Evolutionary conservation across 805 yeast genomes (phyloP).

Genomic region (Barnettozyma sucrosica): DNA sequence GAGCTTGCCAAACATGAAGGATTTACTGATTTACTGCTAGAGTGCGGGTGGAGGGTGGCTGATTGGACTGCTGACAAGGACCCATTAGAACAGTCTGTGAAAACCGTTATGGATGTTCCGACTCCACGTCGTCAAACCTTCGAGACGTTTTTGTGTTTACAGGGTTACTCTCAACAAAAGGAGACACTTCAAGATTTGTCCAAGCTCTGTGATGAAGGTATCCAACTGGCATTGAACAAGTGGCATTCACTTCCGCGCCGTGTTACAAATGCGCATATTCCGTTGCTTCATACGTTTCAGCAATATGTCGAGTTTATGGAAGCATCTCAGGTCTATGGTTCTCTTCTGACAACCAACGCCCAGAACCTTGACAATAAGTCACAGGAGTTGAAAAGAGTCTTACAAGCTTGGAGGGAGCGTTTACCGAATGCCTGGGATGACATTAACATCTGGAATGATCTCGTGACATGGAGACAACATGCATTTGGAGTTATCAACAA

Average conservation of each 20-base stretch:
- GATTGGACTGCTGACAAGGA: constrained; percentile 97
- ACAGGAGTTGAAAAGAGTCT: constrained; percentile 87
- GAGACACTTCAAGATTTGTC: constrained; percentile 82
- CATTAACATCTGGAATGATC: constrained; percentile 94
- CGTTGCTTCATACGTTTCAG: constrained; percentile 89
- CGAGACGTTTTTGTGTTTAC: constrained; percentile 88
- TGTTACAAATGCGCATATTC: constrained; percentile 77
- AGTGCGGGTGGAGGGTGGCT: constrained; percentile 99
- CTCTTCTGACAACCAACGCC: constrained; percentile 83
- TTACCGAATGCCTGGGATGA: constrained; percentile 97
- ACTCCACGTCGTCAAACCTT: constrained; percentile 95
- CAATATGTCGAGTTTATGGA: constrained; percentile 97
- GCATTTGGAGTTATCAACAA: constrained; percentile 94
- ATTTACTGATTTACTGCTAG: constrained; percentile 88
- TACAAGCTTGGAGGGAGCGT: constrained; percentile 98
- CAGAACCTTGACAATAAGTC: constrained; percentile 89
- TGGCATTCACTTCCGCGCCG: constrained; percentile 86
- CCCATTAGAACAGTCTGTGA: constrained; percentile 88
- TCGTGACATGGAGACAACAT: constrained; percentile 98
- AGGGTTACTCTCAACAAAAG: constrained; percentile 87
- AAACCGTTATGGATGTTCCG: constrained; percentile 97
- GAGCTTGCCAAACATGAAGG: constrained; percentile 98
- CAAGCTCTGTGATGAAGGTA: constrained; percentile 90
- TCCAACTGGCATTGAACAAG: constrained; percentile 82
- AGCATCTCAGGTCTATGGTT: constrained; percentile 89